phyloP scores from a whole-genome alignment of 352 stramenopile species.

The Globisporangium abappressorium region DNA sequence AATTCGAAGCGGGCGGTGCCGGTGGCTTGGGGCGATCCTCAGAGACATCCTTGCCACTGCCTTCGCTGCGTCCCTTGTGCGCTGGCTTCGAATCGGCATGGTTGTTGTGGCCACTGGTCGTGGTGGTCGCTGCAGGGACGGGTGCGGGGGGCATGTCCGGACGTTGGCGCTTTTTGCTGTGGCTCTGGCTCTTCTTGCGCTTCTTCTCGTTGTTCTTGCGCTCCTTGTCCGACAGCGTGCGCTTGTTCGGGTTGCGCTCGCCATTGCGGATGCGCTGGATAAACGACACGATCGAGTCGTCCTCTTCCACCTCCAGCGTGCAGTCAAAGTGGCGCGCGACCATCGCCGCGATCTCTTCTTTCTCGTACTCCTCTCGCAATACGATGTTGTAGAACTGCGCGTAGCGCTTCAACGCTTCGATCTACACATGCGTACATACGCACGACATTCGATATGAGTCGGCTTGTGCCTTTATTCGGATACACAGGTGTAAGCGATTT shows the following conservation, averaged over 20 bases:
- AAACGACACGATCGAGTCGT: constrained; percentile 85
- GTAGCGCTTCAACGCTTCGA: constrained; percentile 74
- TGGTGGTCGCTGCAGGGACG: neutral
- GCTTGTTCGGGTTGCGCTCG: constrained; percentile 58
- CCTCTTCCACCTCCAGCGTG: constrained; percentile 78
- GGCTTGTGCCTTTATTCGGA: neutral
- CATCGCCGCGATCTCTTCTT: constrained; percentile 72
- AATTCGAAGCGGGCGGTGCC: constrained; percentile 8
- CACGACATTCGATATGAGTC: neutral
- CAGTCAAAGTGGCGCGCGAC: constrained; percentile 81
- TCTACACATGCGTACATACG: constrained; percentile 25
- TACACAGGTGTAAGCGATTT: neutral
- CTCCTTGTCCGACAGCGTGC: constrained; percentile 57
- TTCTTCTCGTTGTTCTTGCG: constrained; percentile 59
- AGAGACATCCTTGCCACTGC: constrained; percentile 11
- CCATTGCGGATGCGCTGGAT: constrained; percentile 83
- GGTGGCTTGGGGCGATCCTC: constrained; percentile 29
- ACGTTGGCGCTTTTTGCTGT: constrained; percentile 35
- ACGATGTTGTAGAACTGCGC: constrained; percentile 78
- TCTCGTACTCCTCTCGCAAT: constrained; percentile 50
- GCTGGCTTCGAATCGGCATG: neutral
- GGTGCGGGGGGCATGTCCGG: neutral
- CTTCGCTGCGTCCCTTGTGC: neutral
- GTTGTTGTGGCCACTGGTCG: neutral
- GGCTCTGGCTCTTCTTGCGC: constrained; percentile 71